phyloP scores from a whole-genome alignment of 2,329 filamentous ascomycete species.

The Berkeleyomyces rouxiae region DNA sequence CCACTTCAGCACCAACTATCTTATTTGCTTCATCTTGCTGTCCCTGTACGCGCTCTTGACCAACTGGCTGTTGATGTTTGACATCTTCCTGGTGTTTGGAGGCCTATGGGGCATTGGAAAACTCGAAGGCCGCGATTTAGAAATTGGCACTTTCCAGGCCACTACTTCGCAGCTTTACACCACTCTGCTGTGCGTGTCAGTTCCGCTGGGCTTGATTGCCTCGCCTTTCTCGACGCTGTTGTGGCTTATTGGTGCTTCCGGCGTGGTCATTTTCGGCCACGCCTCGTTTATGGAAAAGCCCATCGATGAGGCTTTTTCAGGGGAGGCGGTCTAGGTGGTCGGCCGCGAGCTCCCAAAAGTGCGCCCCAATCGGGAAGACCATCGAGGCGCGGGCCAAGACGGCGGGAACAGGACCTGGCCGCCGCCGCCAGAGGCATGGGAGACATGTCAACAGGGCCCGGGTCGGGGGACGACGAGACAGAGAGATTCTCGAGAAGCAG shows the following conservation, averaged over 20 bases:
- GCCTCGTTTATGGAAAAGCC: slow-evolving; percentile 94
- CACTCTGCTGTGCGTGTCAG: slow-evolving; percentile 60
- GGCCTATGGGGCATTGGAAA: slow-evolving; percentile 88
- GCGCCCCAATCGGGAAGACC: slow-evolving; percentile 99
- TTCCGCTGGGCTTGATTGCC: slow-evolving; percentile 72
- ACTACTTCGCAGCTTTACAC: slow-evolving; percentile 92
- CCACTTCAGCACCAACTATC: slow-evolving; percentile 98
- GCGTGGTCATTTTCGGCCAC: slow-evolving; percentile 87
- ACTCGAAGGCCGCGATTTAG: slow-evolving; percentile 74
- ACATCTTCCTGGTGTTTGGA: slow-evolving; percentile 71
- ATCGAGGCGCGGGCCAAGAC: slow-evolving; percentile 57
- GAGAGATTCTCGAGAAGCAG: not conserved
- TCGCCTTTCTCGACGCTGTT: slow-evolving; percentile 73
- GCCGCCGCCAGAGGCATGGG: slow-evolving; percentile 32
- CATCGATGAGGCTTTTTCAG: slow-evolving; percentile 99
- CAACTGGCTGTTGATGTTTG: slow-evolving; percentile 74
- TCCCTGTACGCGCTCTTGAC: slow-evolving; percentile 89
- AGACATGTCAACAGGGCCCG: slow-evolving; percentile 15
- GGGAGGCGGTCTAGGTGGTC: slow-evolving; percentile 99
- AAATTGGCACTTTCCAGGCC: slow-evolving; percentile 66
- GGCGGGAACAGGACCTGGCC: slow-evolving; percentile 15
- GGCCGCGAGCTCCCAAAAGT: slow-evolving; percentile 94
- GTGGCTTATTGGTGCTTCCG: slow-evolving; percentile 91
- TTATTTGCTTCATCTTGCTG: slow-evolving; percentile 82
- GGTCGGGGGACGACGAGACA: slow-evolving; percentile 14